phyloP scores from a whole-genome alignment of 352 stramenopile genomes.

The Phytophthora foliorum region DNA sequence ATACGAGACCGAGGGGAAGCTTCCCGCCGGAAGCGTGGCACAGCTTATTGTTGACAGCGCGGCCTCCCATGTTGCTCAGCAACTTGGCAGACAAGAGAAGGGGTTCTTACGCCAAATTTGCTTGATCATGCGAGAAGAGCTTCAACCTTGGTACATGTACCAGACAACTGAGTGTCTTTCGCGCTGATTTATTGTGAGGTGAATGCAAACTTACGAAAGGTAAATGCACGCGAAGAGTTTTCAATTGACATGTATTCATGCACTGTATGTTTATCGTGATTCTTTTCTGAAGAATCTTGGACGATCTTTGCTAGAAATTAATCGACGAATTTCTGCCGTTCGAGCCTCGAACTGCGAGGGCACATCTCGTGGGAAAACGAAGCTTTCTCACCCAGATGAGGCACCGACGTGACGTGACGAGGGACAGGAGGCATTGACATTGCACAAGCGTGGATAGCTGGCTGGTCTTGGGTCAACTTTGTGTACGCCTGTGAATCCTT shows the following conservation, averaged over 20 bases:
- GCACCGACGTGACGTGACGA: not conserved
- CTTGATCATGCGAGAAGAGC: not conserved
- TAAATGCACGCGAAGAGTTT: not conserved
- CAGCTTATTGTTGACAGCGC: constrained; percentile 27
- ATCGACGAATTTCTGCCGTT: constrained; percentile 2
- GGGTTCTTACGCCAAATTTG: not conserved
- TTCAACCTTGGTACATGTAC: no score
- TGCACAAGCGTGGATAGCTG: not conserved
- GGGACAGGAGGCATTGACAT: not conserved
- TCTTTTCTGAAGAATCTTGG: not conserved
- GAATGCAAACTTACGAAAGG: not conserved
- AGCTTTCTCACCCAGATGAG: not conserved
- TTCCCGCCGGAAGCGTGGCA: constrained; percentile 26
- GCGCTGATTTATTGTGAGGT: not conserved
- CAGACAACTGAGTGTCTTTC: no score
- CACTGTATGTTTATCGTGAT: not conserved
- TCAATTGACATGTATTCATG: not conserved
- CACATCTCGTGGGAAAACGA: not conserved
- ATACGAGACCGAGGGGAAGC: constrained; percentile 8
- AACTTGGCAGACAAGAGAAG: constrained; percentile 23
- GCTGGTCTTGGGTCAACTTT: no score
- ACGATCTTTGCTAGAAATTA: not conserved
- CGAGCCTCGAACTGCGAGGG: no score
- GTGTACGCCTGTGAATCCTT: no score
- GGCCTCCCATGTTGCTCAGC: not conserved